These are phyloP conservation scores for Mycothermus thermophilus DNA, from an alignment of 495 filamentous ascomycete genomes.

Conservation along the genomic window DNA sequence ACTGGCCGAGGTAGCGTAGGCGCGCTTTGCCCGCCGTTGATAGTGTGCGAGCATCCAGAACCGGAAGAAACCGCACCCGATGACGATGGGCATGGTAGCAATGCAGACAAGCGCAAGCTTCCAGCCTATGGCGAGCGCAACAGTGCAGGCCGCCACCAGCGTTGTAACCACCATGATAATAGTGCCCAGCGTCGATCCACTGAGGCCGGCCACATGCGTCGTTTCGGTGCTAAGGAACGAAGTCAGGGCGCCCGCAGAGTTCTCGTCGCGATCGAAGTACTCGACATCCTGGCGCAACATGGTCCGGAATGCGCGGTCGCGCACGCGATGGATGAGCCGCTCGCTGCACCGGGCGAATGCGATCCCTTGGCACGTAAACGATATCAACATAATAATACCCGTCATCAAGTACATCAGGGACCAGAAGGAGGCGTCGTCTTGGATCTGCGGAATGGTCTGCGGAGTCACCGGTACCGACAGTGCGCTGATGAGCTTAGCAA, in stretches of 20 bases:
- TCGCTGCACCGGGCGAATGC: slow-evolving; percentile 68
- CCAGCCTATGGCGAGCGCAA: slow-evolving; percentile 66
- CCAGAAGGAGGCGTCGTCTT: slow-evolving; percentile 74
- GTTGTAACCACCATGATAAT: slow-evolving; percentile 65
- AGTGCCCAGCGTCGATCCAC: slow-evolving; percentile 67
- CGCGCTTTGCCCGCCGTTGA: slow-evolving; percentile 55
- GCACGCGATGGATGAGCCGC: slow-evolving; percentile 65
- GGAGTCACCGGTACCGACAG: slow-evolving; percentile 27
- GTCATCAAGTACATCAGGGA: slow-evolving; percentile 87
- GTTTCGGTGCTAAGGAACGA: slow-evolving; percentile 78
- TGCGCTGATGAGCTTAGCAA: slow-evolving; percentile 66
- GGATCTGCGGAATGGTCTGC: slow-evolving; percentile 29
- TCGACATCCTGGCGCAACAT: slow-evolving; percentile 85
- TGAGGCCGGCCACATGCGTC: slow-evolving; percentile 70
- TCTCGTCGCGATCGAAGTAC: slow-evolving; percentile 74
- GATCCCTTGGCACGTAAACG: slow-evolving; percentile 53
- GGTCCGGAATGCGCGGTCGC: slow-evolving; percentile 64
- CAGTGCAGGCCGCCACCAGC: slow-evolving; percentile 49
- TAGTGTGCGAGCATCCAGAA: slow-evolving; percentile 60
- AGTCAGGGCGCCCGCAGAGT: slow-evolving; percentile 70
- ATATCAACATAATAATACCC: slow-evolving; percentile 62
- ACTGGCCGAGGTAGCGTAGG: slow-evolving; percentile 60
- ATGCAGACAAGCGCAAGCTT: slow-evolving; percentile 81
- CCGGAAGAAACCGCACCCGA: slow-evolving; percentile 75
- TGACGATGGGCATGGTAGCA: slow-evolving; percentile 62